Base-by-base conservation (phyloP, 306 rosid species). In the Cicer judaicum region DNA sequence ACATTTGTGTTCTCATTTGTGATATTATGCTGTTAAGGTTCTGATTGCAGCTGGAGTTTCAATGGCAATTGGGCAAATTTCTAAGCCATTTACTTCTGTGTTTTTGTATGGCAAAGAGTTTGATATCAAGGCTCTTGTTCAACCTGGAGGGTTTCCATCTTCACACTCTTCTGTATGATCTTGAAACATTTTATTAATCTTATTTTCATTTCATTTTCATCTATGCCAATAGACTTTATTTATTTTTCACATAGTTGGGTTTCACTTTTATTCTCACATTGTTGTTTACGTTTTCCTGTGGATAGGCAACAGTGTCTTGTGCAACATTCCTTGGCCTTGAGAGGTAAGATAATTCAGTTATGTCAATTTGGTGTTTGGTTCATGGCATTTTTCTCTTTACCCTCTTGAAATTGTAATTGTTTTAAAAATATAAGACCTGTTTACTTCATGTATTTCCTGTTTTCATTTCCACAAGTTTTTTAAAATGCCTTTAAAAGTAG, bases 131-230 rank as follows among this genome's bases (percentile, higher is more conserved):
- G 64, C 88, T 1, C 1, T 69, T 75, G 0, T 86, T 84, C 91
- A 86, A 66, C 88, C 97, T 21, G 98, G 97, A 70, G 98, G 98
- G 47, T 93, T 93, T 78, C 97, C 98, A 55, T 93, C 98, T 4
- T 77, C 96, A 13, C 98, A 93, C 82, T 89, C 98, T 75, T 91
- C 98, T 50, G 98, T 93, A 89, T 79, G 90, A 19, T 14, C 65
- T 46, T 48, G 10, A 1, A 38, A 42, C 64, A 66, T 24, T 67
- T 74, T 8, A 52, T 68, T 59, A 59, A 4, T 61, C 36, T 15
- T 62, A 44, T 3, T 50, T 50, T 47, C n/a, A 39, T 48, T 42
- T 49, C 10, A 50, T 40, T 2, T 64, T 49, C 10, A 44, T 40
- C 3, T 64, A 1, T 79, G 43, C 21, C 21, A 74, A 49, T 73